Base-by-base conservation (phyloP, 2,329 filamentous ascomycete species). In the Aspergillus novofumigatus region DNA sequence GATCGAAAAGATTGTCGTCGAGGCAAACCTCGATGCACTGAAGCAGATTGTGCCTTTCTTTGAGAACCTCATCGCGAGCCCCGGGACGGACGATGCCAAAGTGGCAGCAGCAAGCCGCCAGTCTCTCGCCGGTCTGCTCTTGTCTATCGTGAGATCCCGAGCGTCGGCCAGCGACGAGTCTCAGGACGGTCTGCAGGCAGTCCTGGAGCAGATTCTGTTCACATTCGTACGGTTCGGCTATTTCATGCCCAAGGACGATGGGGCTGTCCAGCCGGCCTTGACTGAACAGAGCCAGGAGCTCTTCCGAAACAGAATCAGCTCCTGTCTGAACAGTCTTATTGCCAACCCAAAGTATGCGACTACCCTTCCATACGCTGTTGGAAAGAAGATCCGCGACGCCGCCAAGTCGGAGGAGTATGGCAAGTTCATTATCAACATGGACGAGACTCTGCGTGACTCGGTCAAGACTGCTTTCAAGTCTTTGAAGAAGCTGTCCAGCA, bases 1-100 rank as follows among this genome's bases (percentile, higher is more conserved):
- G 0, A 78, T 96, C 1, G 91, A 95, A 65, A 87, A 83, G 60
- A 79, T 94, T 2, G 75, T 95, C 4, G 80, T 85, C 53, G 81
- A 82, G 47, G 82, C 85, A 8, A 82, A 83, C 57, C 65, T 74
- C n/a, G 69, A 77, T 26, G 74, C 76, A 8, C 62, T 85, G 25
- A 74, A 79, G 3, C 72, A 81, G 21, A 83, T 87, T 35, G 78
- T 86, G 23, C 79, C 83, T 7, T 70, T 82, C 10, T 72, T 84
- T 35, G 75, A 77, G 48, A 67, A 72, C 6, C 67, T 81, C 17
- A 75, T 84, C 47, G 70, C 76, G 4, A 71, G 72, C 6, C 80
- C 81, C 1, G 77, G 76, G 10, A 71, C 72, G 1, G 69, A 65
- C 23, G 80, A 84, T 49, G 73, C 76, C 45, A 74, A 75, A 59